Base-by-base conservation (phyloP, 495 filamentous ascomycete species). In the Penicillium psychrofluorescens region DNA sequence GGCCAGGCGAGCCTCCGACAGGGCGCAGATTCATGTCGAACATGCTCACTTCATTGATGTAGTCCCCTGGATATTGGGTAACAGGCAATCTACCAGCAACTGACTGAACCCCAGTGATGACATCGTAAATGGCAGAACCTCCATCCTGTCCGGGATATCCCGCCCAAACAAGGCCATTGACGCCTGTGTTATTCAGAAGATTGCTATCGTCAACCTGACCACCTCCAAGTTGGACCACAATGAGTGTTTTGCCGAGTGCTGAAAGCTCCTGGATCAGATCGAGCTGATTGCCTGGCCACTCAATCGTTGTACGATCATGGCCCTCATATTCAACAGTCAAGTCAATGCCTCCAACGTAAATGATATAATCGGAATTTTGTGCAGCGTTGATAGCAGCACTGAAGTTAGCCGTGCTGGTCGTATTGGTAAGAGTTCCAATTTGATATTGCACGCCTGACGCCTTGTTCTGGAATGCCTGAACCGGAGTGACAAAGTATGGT, bases 281-380 rank as follows among this genome's bases (percentile, higher is more conserved):
- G 11, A 78, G 56, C 45, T 76, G 75, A 28, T 63, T 62, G 11
- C 61, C 62, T 6, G 72, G 62, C 77, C 77, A 81, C 16, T 61
- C 53, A 38, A 81, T 70, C 3, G 56, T 53, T 14, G 56, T 54
- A 11, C 77, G 68, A 46, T 81, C 76, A 15, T 59, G 62, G 4
- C 45, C 58, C 49, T 81, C 77, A 1, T 58, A 48, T 49, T 79
- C 77, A 38, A 74, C 54, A 14, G 55, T 53, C 12, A 55, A 64
- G 56, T 79, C 72, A 38, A 79, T 71, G 7, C 77, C 76, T 34
- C 72, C 74, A 15, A 67, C 56, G 45, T 68, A 80, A 15, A 81
- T 56, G 32, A 80, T 66, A 8, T 71, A 42, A 46, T 79, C 76
- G 32, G 75, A 62, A 9, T 60, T 48, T 13, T 63, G 43, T 1